Percentiles rank a stretch among this genome's conserved stretches.
Conservation (phyloP, 163 green algal species). For the Chloromonas sp. region DNA sequence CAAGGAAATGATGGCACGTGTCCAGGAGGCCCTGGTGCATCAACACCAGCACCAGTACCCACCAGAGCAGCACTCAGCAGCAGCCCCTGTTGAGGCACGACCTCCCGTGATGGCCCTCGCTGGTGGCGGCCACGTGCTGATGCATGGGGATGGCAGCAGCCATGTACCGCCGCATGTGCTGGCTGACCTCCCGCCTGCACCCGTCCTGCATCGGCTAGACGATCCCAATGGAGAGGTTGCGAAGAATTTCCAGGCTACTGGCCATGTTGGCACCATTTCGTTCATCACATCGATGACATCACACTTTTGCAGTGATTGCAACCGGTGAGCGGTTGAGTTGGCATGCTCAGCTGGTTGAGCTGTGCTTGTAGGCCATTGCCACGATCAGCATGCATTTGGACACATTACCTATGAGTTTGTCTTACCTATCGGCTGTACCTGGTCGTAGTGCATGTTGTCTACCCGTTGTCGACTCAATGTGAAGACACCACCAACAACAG, state of each 20-base stretch:
- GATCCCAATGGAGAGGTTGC: slow-evolving; percentile 79
- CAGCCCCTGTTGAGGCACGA: not conserved
- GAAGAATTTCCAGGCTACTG: slow-evolving; percentile 87
- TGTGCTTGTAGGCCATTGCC: no score
- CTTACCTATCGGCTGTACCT: no score
- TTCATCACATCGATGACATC: slow-evolving; percentile 98
- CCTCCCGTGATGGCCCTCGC: no score
- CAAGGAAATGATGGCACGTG: slow-evolving; percentile 54
- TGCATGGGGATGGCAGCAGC: not conserved
- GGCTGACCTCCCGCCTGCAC: no score
- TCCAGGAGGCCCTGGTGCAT: slow-evolving; percentile 3
- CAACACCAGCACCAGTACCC: slow-evolving; percentile 8
- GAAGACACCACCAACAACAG: no score
- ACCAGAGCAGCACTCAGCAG: not conserved
- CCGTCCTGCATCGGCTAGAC: slow-evolving; percentile 33
- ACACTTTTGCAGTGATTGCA: slow-evolving; percentile 92
- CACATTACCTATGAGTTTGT: no score
- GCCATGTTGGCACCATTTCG: slow-evolving; percentile 79
- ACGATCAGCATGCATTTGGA: no score
- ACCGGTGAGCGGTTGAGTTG: slow-evolving; percentile 40
- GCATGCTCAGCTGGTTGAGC: no score
- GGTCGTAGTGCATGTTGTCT: no score
- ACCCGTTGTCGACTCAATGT: no score
- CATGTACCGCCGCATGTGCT: not conserved
- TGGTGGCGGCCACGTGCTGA: no score